A percentile compares a stretch with the other conserved stretches of the same genome.
Evolutionary conservation across 495 filamentous ascomycete genomes (phyloP).

Genomic region (Hypoxylon trugodes): DNA sequence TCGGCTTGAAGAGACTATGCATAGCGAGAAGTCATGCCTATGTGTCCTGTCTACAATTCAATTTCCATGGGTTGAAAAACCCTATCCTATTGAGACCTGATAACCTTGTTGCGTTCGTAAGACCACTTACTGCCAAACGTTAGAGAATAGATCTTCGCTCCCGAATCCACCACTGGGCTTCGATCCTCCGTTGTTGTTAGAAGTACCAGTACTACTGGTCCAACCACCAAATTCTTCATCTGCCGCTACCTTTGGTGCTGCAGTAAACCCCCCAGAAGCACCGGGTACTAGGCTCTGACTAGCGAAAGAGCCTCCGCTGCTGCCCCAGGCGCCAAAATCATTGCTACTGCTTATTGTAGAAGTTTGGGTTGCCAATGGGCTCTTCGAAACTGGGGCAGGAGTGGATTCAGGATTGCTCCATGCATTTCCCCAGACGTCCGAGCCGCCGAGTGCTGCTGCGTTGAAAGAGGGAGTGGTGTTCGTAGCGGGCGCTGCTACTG

Average conservation of each 20-base stretch:
- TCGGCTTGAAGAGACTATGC: not conserved
- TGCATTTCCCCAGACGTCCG: slow-evolving; percentile 65
- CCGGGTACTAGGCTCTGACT: slow-evolving; percentile 63
- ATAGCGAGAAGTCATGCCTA: not conserved
- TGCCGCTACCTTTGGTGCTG: slow-evolving; percentile 71
- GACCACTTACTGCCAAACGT: slow-evolving; percentile 83
- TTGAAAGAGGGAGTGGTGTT: slow-evolving; percentile 48
- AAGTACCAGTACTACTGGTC: slow-evolving; percentile 70
- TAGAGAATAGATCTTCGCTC: slow-evolving; percentile 88
- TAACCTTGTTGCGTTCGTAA: not conserved
- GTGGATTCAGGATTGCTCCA: slow-evolving; percentile 60
- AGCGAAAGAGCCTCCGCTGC: slow-evolving; percentile 58
- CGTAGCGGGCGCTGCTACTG: slow-evolving; percentile 40
- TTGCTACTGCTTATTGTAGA: slow-evolving; percentile 18
- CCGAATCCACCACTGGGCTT: slow-evolving; percentile 65
- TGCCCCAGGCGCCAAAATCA: slow-evolving; percentile 85
- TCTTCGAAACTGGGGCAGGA: slow-evolving; percentile 40
- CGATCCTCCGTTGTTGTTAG: slow-evolving; percentile 36
- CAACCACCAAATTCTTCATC: slow-evolving; percentile 97
- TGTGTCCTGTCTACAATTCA: slow-evolving; percentile 1
- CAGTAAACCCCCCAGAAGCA: slow-evolving; percentile 56
- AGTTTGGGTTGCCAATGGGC: slow-evolving; percentile 28
- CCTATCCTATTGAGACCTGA: not conserved
- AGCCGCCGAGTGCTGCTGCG: slow-evolving; percentile 47
- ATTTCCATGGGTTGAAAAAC: not conserved